phyloP scores from a whole-genome alignment of 2,329 filamentous ascomycete genomes.

The Phyllosticta citriasiana region DNA sequence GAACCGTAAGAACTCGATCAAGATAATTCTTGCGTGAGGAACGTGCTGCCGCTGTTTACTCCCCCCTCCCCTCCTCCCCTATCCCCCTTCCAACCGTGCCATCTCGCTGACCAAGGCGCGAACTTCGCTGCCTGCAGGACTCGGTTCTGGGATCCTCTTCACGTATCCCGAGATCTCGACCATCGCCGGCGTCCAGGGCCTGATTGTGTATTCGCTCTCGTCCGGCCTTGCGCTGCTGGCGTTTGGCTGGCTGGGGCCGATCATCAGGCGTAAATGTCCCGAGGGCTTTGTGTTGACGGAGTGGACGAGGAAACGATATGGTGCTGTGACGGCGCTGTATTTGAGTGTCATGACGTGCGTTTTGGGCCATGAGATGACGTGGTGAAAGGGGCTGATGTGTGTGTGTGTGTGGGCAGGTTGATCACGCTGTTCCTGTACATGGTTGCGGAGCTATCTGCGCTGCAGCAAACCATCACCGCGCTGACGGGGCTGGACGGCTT shows the following conservation, averaged over 20 bases:
- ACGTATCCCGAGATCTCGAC: slow-evolving; percentile 73
- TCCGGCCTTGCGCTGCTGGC: slow-evolving; percentile 63
- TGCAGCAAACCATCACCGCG: slow-evolving; percentile 67
- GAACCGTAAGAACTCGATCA: slow-evolving; percentile 95
- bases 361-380: neutral
- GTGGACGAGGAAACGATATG: slow-evolving; percentile 74
- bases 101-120: slow-evolving; percentile 24
- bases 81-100: neutral
- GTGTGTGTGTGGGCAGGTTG: slow-evolving; percentile 32
- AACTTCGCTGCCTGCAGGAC: slow-evolving; percentile 41
- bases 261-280: slow-evolving; percentile 70
- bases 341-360: slow-evolving; percentile 60
- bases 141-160: slow-evolving; percentile 76
- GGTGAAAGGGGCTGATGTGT: neutral
- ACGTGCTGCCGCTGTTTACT: slow-evolving; percentile 75
- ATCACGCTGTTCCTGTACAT: slow-evolving; percentile 81
- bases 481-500: slow-evolving; percentile 66
- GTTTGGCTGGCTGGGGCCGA: slow-evolving; percentile 64
- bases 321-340: slow-evolving; percentile 57
- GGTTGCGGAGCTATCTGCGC: slow-evolving; percentile 71
- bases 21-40: slow-evolving; percentile 99
- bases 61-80: slow-evolving; percentile 31
- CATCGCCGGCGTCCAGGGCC: slow-evolving; percentile 67
- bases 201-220: slow-evolving; percentile 65
- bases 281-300: slow-evolving; percentile 78